These are phyloP conservation scores for Bremia lactucae DNA, from an alignment of 352 stramenopile genomes.

Conservation along the genomic window DNA sequence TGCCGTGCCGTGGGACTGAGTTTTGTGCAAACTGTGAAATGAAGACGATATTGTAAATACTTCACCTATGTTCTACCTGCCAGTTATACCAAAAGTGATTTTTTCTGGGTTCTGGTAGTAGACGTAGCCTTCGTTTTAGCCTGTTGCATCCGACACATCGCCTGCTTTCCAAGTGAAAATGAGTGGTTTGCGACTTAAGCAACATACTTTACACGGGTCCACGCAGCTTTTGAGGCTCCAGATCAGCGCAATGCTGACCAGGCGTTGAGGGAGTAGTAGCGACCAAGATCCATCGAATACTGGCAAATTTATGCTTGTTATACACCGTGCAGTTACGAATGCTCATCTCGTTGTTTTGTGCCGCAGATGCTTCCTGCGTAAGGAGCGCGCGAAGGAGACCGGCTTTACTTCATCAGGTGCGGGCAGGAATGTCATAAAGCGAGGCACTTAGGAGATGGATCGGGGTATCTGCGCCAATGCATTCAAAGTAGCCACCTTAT, in stretches of 20 bases:
- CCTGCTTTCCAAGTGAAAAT: conserved; percentile 35
- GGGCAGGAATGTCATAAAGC: conserved; percentile 67
- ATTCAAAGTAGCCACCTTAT: no score
- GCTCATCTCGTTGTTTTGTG: conserved; percentile 50
- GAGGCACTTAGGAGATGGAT: no score
- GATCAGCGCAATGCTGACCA: conserved; percentile 29
- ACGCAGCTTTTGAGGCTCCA: conserved; percentile 47
- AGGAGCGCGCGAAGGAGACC: conserved; percentile 45
- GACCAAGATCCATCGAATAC: conserved; percentile 72
- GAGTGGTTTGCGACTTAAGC: conserved; percentile 34
- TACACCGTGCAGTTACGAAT: conserved; percentile 52
- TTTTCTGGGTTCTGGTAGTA: conserved; percentile 85
- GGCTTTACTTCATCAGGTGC: conserved; percentile 81
- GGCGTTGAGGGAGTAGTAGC: conserved; percentile 20
- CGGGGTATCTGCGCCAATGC: no score
- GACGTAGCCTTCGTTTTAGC: conserved; percentile 78
- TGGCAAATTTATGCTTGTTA: conserved; percentile 74
- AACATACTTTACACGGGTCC: conserved; percentile 10
- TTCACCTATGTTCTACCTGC: background rate
- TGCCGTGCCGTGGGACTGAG: conserved; percentile 75
- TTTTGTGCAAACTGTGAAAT: conserved; percentile 68
- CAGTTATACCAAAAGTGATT: conserved; percentile 1
- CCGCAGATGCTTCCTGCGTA: conserved; percentile 20
- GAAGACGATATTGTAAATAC: conserved; percentile 2
- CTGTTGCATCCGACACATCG: conserved; percentile 29